Evolutionary conservation across 2,329 filamentous ascomycete species (phyloP).

Genomic region (Geoglossum cookeanum): DNA sequence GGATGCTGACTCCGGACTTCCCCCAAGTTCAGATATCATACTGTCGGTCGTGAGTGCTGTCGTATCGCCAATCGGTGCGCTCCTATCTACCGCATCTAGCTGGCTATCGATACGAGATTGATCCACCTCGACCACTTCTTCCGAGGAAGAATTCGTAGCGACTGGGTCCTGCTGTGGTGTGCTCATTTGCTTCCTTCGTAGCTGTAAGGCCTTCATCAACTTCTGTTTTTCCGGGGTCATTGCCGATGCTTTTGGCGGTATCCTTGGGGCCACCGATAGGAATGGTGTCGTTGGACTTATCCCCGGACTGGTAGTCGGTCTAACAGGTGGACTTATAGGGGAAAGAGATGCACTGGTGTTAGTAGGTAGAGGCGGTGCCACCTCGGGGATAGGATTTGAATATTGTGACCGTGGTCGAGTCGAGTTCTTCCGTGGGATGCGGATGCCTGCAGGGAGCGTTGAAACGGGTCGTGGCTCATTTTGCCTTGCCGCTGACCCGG

Average conservation of each 20-base stretch:
- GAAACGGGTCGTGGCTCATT: conserved; percentile 48
- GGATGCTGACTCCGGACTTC: background rate
- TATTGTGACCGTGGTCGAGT: conserved; percentile 1
- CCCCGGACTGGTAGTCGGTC: conserved; percentile 3
- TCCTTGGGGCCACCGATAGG: conserved; percentile 25
- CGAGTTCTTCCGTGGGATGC: background rate
- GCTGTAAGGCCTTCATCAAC: conserved; percentile 82
- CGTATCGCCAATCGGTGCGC: no score
- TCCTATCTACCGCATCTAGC: background rate
- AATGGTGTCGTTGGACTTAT: background rate
- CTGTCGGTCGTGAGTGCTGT: background rate
- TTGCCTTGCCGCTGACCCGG: conserved; percentile 23
- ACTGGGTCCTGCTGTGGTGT: background rate
- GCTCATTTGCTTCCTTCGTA: conserved; percentile 62
- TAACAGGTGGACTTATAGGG: background rate
- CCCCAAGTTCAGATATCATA: background rate
- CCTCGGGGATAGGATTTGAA: background rate
- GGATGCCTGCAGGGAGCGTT: conserved; percentile 43
- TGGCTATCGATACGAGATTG: background rate
- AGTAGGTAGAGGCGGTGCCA: background rate
- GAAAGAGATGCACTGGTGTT: background rate
- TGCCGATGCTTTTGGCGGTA: conserved; percentile 25
- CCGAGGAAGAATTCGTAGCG: no score
- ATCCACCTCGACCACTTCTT: background rate
- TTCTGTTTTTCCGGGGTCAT: conserved; percentile 80